Evolutionary conservation across 106 monocot species (phyloP).

Genomic region (Vanilla planifolia): DNA sequence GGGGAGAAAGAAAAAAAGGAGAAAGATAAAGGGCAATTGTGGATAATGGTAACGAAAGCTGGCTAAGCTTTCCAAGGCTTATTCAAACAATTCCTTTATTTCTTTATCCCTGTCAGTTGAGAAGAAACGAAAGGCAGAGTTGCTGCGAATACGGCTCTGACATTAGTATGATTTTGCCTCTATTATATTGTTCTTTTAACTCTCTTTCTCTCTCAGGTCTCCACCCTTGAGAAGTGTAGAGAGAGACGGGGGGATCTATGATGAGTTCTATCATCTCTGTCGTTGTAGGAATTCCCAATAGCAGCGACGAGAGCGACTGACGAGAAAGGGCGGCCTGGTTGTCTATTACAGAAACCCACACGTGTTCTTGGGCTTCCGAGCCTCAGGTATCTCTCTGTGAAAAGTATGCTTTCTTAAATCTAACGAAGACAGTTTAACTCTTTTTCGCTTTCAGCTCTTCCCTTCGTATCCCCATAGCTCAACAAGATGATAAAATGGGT

Average conservation of each 20-base stretch:
- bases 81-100: no score
- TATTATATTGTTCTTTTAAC: slow-evolving; percentile 10
- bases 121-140: slow-evolving; percentile 14
- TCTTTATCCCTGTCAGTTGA: slow-evolving; percentile 30
- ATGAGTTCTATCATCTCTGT: slow-evolving; percentile 16
- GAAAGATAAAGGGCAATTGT: slow-evolving; percentile 11
- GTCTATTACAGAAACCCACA: slow-evolving; percentile 29
- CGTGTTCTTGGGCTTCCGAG: slow-evolving; percentile 28
- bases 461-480: no score
- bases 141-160: slow-evolving; percentile 19
- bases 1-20: slow-evolving; percentile 6
- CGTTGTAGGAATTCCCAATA: slow-evolving; percentile 11
- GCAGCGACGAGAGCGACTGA: slow-evolving; percentile 17
- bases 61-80: slow-evolving; percentile 24
- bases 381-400: slow-evolving; percentile 32
- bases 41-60: slow-evolving; percentile 45
- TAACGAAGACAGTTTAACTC: slow-evolving; percentile 21
- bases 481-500: no score
- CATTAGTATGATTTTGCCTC: slow-evolving; percentile 20
- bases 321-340: background rate
- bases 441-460: slow-evolving; percentile 13
- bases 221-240: background rate
- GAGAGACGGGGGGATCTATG: slow-evolving; percentile 10
- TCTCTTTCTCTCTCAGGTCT: background rate
- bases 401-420: slow-evolving; percentile 27